phyloP scores from a whole-genome alignment of 257 asterid genomes.

The Linaria vulgaris region DNA sequence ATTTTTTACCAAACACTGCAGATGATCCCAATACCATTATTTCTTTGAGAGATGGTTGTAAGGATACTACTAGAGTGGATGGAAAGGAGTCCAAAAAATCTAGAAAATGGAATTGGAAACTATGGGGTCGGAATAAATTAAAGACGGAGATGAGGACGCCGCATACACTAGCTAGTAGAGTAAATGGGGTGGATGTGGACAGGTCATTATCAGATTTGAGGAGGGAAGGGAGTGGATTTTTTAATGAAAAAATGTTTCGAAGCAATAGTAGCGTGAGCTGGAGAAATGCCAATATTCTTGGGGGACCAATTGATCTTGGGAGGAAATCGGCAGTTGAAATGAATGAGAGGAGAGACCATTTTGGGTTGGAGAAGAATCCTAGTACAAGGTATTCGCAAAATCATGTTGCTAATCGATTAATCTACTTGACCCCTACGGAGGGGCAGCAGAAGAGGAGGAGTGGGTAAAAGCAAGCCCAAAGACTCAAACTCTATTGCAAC shows the following conservation, averaged over 20 bases:
- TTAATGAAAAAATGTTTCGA: slow-evolving; percentile 48
- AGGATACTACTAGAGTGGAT: slow-evolving; percentile 71
- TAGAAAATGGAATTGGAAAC: slow-evolving; percentile 66
- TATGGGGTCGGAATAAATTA: slow-evolving; percentile 60
- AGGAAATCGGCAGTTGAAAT: slow-evolving; percentile 49
- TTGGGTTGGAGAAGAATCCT: slow-evolving; percentile 72
- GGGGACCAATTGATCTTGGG: slow-evolving; percentile 53
- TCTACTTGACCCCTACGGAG: slow-evolving; percentile 79
- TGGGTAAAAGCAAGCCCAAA: slow-evolving; percentile 58
- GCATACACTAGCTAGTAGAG: slow-evolving; percentile 45
- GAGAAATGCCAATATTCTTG: slow-evolving; percentile 47
- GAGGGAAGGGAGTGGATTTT: slow-evolving; percentile 44
- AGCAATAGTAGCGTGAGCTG: slow-evolving; percentile 85
- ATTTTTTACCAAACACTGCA: no score
- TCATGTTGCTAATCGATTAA: slow-evolving; percentile 69
- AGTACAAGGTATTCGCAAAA: slow-evolving; percentile 76
- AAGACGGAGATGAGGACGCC: slow-evolving; percentile 55
- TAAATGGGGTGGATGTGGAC: slow-evolving; percentile 71
- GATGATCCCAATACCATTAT: no score
- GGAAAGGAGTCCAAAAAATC: slow-evolving; percentile 58
- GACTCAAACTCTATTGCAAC: slow-evolving; percentile 65
- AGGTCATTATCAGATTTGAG: slow-evolving; percentile 56
- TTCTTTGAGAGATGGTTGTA: slow-evolving; percentile 68
- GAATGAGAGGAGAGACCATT: slow-evolving; percentile 59
- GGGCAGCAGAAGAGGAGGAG: slow-evolving; percentile 63